Base-by-base conservation (phyloP, 768 basidiomycete species). In the Termitomyces sp. region DNA sequence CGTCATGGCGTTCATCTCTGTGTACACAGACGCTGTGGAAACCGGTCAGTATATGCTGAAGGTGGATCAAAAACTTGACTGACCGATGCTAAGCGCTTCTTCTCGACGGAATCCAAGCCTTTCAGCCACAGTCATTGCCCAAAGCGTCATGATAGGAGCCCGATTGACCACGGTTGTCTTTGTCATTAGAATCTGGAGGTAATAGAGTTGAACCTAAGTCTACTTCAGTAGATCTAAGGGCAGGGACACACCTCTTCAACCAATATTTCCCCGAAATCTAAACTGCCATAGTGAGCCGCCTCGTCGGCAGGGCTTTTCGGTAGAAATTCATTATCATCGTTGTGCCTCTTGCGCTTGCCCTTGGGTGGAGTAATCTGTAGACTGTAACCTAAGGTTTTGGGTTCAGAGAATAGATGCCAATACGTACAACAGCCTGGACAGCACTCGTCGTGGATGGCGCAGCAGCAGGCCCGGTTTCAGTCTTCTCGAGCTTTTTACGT, bases 61-160 rank as follows among this genome's bases (percentile, higher is more conserved):
- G 10, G 37, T n/a, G 31, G 28, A 42, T 40, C 11, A 9, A n/a
- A 26, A 23, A 30, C 9, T 14, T 17, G 17, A 9, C 46, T 35
- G 31, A 88, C 94, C 94, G 54, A 98, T 91, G 60, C 91, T 94
- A 41, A 98, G 74, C 2, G 96, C 91, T 72, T 98, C 96, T 64
- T 91, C 86, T 57, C 87, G 77, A 50, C 84, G 80, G 69, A 98
- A 98, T 2, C 94, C 91, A 60, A 97, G 76, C 40, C 85, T 78
- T 63, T 93, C 91, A 3, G 91, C 89, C 28, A 98, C 91, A 35
- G 92, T 71, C 51, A 80, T 89, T 2, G 92, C 85, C 96, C 96
- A 98, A 1, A 89, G 93, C 54, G 87, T 94, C 90, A 98, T 91
- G 45, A 98, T 78, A 0, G 96, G 96, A 1, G 96, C 95, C 23